Base-by-base conservation (phyloP, 495 filamentous ascomycete species). In the Hypoxylon subgilvum region DNA sequence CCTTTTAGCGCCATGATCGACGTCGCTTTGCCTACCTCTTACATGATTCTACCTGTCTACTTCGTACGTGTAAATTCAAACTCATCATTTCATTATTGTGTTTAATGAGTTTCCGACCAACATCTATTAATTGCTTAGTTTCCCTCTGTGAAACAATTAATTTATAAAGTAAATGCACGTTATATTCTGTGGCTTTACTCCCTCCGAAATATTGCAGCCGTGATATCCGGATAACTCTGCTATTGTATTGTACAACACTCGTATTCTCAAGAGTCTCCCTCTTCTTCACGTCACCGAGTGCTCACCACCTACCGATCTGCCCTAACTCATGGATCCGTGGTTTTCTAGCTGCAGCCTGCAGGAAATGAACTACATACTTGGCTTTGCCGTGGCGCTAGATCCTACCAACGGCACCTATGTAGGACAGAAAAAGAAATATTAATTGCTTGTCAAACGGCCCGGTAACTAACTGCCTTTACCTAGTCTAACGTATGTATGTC, bases 401-500 rank as follows among this genome's bases (percentile, higher is more conserved):
- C 46, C 30, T 47, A 42, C 19, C 36, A 27, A 25, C 52, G 39
- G 23, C 36, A 30, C 18, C 52, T 30, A 21, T 21, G 30, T 47
- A 16, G 40, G 31, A 36, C 42, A 36, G 38, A 18, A 21, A 39
- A 32, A n/a, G 10, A 1, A 56, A 46, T 53, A 57, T 58, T 57
- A 50, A 63, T 53, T 63, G 43, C 43, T 44, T 48, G 16, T 22
- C 38, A 55, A 64, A 64, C 54, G 61, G 61, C 61, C 61, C 61
- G 61, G 61, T 55, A 55, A 2, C 3, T 32, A 13, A 45, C 53
- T n/a, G n/a, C n/a, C n/a, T n/a, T n/a, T n/a, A n/a, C n/a, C n/a
- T n/a, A n/a, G n/a, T n/a, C n/a, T n/a, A n/a, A n/a, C n/a, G n/a
- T n/a, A n/a, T n/a, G n/a, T n/a, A n/a, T n/a, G n/a, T n/a, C n/a